Evolutionary conservation across 441 rosid species (phyloP), one percentile per base, ranked within the genome.

Genomic region (Gossypium gossypioides): DNA sequence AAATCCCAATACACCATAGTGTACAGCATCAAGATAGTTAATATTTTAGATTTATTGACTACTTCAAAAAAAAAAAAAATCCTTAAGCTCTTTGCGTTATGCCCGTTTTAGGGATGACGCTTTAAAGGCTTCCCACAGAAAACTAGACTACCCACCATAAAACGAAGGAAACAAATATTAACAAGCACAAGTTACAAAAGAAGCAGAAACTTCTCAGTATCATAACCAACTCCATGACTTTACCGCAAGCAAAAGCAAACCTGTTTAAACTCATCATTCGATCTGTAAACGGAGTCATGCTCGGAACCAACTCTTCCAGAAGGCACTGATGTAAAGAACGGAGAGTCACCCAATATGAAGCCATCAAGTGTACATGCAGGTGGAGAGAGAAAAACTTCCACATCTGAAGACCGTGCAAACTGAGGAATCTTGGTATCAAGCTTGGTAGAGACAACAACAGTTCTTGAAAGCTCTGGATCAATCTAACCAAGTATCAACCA

Each of bases 241-340:
- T 68, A 19, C 42, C 6, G 44, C 8, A 71, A 34, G 73, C n/a
- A 16, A 56, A n/a, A 64, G 3, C 55, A 79, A 57, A 94, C 98
- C 98, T 89, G 89, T 84, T 94, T 90, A 81, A 94, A 94, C 63
- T 90, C 98, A 56, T 94, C 89, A 71, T 94, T 90, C 42, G 97
- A 87, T 67, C 80, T 78, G 83, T 87, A 91, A 54, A 91, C 89
- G 52, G 97, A 83, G 72, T 90, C 97, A 52, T 83, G 89, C 73
- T 81, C 90, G 37, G 80, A 68, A 52, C 98, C 96, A 73, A 94
- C 98, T 79, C 98, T 88, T 83, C 97, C 98, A 27, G 98, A 94
- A 72, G 98, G 98, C 77, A 94, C 96, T 44, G 98, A 90, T 62
- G 98, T 94, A 76, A 94, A 94, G 78, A 91, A 94, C 5, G 98